Evolutionary conservation across 805 yeast species (phyloP).

Genomic region (Candida sakaeoensis): DNA sequence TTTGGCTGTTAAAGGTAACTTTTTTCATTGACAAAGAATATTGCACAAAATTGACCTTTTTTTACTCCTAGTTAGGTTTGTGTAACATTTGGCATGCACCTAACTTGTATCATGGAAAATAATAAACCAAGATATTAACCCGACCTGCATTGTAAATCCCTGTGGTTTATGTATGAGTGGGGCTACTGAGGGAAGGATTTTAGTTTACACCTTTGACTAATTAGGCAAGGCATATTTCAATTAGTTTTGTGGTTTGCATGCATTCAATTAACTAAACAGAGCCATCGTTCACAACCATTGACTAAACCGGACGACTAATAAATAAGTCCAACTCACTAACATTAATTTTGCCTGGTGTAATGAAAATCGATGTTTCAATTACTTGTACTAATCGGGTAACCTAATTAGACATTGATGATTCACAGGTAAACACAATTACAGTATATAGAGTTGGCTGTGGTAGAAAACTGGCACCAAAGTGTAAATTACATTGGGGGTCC

Average conservation of each 20-base stretch:
- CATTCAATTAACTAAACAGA: background rate
- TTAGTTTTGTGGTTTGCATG: background rate
- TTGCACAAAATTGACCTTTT: no score
- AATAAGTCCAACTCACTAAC: background rate
- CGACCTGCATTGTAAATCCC: conserved; percentile 1
- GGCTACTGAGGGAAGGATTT: background rate
- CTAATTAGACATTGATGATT: background rate
- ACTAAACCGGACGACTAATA: background rate
- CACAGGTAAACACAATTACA: background rate
- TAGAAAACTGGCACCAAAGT: no score
- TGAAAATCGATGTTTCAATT: background rate
- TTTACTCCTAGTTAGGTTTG: no score
- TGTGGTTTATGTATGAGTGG: background rate
- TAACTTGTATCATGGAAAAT: background rate
- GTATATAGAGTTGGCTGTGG: no score
- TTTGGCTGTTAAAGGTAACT: no score
- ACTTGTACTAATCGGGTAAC: background rate
- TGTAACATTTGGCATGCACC: conserved; percentile 2
- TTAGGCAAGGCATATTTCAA: no score
- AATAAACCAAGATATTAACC: background rate
- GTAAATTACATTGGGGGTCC: no score
- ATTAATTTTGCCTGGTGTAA: background rate
- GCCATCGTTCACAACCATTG: background rate
- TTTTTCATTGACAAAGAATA: no score
- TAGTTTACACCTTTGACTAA: conserved; percentile 1